Conservation (phyloP, 2,329 filamentous ascomycete species). For the Beauveria sp. region DNA sequence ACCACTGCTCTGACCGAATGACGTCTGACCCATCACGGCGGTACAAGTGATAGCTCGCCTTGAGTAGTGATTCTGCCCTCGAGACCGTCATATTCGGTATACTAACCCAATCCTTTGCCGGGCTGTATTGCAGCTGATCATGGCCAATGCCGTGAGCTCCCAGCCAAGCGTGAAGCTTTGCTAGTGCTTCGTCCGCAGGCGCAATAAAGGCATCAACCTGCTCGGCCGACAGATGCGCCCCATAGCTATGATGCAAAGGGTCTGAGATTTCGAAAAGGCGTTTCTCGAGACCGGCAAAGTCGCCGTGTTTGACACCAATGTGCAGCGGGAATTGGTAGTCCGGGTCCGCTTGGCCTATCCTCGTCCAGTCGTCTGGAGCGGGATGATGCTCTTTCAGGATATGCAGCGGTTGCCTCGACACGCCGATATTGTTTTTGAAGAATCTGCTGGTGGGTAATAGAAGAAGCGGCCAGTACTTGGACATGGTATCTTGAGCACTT, state of each 20-base stretch:
- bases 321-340: background rate
- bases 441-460: background rate
- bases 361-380: background rate
- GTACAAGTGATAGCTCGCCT: background rate
- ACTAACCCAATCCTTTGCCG: background rate
- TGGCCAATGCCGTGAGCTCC: background rate
- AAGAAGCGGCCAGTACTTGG: background rate
- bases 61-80: background rate
- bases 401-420: background rate
- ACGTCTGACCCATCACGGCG: background rate
- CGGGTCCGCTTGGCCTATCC: background rate
- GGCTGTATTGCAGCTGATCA: background rate
- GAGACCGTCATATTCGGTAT: background rate
- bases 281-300: background rate
- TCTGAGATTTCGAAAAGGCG: conserved; percentile 6
- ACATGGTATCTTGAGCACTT: background rate
- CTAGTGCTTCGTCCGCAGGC: background rate
- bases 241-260: background rate
- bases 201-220: background rate
- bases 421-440: background rate
- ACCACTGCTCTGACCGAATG: conserved; percentile 1
- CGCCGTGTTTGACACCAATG: background rate
- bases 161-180: background rate
- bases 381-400: conserved; percentile 1
- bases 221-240: background rate